Base-by-base conservation (phyloP, 1,284 basidiomycete genomes). In the Inonotus hispidus region DNA sequence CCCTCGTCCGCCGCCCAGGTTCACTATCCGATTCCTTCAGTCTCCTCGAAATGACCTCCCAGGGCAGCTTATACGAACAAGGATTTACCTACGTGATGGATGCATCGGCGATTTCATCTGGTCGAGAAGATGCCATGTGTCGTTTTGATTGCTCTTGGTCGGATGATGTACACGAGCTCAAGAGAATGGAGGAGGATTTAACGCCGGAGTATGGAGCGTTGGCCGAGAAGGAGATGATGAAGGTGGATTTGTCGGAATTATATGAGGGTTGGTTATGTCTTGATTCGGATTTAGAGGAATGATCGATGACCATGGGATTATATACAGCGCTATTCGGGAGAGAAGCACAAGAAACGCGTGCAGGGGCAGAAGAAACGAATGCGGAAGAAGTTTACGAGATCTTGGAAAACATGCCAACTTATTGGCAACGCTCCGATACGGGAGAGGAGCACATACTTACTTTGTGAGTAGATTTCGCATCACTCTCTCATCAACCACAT, bases 371-470 rank as follows among this genome's bases (percentile, higher is more conserved):
- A 35, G 58, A 63, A 27, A 35, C 50, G 16, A 35, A 25, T 35
- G 29, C 71, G 1, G 74, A 79, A 45, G 69, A 70, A 0, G 74
- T 81, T 3, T 75, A 81, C 63, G 76, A 83, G 29, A 65, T 77
- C 6, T 65, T 87, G 25, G 81, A 83, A 29, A 75, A 71, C 38
- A 77, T 88, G 66, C 78, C 82, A 0, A 71, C 71, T 2, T 81
- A 82, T 64, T 85, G 82, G 82, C 80, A 83, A 65, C 74, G 75
- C 19, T 64, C 70, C 3, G 79, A 83, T 58, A 71, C 68, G 37
- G 75, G 77, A 2, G 65, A 75, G 1, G 82, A 85, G 27, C 74
- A 82, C 59, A 74, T 84, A 64, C 64, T 88, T 35, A 91, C 85
- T 35, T 79, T 75, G 88, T 83, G 23, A 65, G 3, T 62, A 8